A percentile compares a stretch with the other conserved stretches of the same genome.
phyloP scores from a whole-genome alignment of 2,329 filamentous ascomycete genomes.

The Coniella vitis region DNA sequence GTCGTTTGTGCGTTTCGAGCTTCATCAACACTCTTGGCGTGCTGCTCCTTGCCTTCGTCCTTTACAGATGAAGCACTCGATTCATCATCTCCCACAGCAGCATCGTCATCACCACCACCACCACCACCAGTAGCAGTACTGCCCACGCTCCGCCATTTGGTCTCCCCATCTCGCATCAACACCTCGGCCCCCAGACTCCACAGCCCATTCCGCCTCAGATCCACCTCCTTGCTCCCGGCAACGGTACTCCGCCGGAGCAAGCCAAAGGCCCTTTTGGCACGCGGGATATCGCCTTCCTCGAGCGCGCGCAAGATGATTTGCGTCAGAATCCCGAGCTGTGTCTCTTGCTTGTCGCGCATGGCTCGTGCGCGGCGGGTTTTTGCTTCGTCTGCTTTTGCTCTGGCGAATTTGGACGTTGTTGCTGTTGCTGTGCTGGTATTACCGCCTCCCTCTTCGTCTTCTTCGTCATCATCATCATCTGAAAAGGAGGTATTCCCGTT shows the following conservation, averaged over 20 bases:
- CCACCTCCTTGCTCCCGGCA: conserved; percentile 49
- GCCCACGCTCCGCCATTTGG: neutral
- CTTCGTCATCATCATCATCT: conserved; percentile 6
- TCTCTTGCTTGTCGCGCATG: conserved; percentile 21
- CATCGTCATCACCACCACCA: conserved; percentile 14
- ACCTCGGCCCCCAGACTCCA: conserved; percentile 87
- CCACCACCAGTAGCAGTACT: no score
- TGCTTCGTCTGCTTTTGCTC: no score
- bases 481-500: no score
- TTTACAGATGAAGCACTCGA: neutral
- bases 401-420: conserved; percentile 24
- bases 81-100: neutral
- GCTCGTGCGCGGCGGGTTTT: conserved; percentile 28
- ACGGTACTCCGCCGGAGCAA: conserved; percentile 53
- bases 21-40: neutral
- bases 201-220: conserved; percentile 60
- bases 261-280: conserved; percentile 69
- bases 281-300: conserved; percentile 59
- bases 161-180: conserved; percentile 55
- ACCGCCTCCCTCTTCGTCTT: conserved; percentile 15
- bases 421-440: neutral
- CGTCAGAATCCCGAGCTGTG: conserved; percentile 60
- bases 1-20: conserved; percentile 8
- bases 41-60: conserved; percentile 6
- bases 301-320: conserved; percentile 68